Evolutionary conservation across 1,284 basidiomycete species (phyloP).

Genomic region (Peniophora sp.): DNA sequence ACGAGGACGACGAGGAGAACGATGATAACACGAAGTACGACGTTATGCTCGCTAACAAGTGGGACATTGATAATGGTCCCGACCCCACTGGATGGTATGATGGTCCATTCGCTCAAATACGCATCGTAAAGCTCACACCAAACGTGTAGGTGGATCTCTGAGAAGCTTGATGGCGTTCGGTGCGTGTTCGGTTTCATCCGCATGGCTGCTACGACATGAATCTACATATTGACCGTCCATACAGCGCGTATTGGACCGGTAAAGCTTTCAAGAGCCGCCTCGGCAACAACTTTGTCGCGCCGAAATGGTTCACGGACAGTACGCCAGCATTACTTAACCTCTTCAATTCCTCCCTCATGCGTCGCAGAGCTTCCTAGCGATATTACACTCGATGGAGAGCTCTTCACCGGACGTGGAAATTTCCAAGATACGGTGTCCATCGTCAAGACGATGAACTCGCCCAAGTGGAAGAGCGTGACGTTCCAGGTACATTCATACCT

Average conservation of each 20-base stretch:
- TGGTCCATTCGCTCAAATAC: no score
- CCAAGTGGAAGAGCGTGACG: slow-evolving; percentile 51
- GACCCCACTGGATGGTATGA: slow-evolving; percentile 48
- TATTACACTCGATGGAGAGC: slow-evolving; percentile 53
- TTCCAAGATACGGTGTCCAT: slow-evolving; percentile 55
- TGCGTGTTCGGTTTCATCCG: slow-evolving; percentile 14
- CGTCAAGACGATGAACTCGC: slow-evolving; percentile 47
- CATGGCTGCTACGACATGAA: neutral
- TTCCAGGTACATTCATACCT: slow-evolving; percentile 39
- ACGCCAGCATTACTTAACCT: no score
- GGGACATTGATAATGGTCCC: slow-evolving; percentile 44
- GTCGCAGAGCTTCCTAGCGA: slow-evolving; percentile 47
- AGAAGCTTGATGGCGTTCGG: slow-evolving; percentile 56
- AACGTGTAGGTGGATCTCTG: slow-evolving; percentile 43
- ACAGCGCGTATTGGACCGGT: slow-evolving; percentile 54
- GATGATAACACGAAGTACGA: slow-evolving; percentile 27
- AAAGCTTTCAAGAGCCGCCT: slow-evolving; percentile 48
- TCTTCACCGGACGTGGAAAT: slow-evolving; percentile 51
- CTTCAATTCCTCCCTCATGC: no score
- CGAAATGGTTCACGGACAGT: slow-evolving; percentile 56
- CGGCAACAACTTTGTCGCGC: slow-evolving; percentile 54
- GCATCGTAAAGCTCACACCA: no score
- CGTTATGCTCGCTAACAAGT: slow-evolving; percentile 53
- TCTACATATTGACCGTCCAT: neutral
- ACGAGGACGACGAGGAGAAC: slow-evolving; percentile 7